These are phyloP conservation scores for Spongiforma sp. DNA, from an alignment of 1,284 basidiomycete species.

Conservation along the genomic window DNA sequence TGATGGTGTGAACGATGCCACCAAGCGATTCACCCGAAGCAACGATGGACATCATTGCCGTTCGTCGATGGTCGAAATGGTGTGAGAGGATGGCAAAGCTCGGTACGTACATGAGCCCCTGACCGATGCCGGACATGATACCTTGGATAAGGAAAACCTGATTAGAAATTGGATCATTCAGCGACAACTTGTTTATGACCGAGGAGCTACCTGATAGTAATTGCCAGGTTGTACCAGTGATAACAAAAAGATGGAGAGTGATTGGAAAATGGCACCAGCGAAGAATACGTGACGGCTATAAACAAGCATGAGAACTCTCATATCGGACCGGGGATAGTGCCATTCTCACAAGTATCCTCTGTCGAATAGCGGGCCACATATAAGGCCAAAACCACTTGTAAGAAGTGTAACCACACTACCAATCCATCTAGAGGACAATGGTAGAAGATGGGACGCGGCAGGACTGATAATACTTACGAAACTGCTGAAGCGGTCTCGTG, in stretches of 20 bases:
- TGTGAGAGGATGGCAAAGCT: slow-evolving; percentile 43
- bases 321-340: not conserved
- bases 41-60: slow-evolving; percentile 40
- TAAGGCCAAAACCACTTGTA: slow-evolving; percentile 22
- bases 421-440: slow-evolving; percentile 30
- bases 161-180: too few species aligned
- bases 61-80: slow-evolving; percentile 39
- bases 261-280: slow-evolving; percentile 33
- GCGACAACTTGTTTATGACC: too few species aligned
- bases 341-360: slow-evolving; percentile 38
- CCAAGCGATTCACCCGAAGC: slow-evolving; percentile 43
- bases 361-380: slow-evolving; percentile 35
- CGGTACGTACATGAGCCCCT: slow-evolving; percentile 40
- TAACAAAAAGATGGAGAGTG: slow-evolving; percentile 41
- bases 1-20: slow-evolving; percentile 43
- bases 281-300: slow-evolving; percentile 20
- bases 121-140: slow-evolving; percentile 38
- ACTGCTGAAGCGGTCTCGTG: slow-evolving; percentile 33
- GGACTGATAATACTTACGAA: slow-evolving; percentile 27
- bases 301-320: not conserved
- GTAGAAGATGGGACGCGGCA: not conserved
- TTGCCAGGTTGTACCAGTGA: slow-evolving; percentile 40
- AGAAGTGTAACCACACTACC: slow-evolving; percentile 31
- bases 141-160: slow-evolving; percentile 45
- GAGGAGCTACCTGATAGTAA: slow-evolving; percentile 43